These are phyloP conservation scores for Phaeophleospora eucalypticola DNA, from an alignment of 2,329 filamentous ascomycete genomes.

Conservation along the genomic window DNA sequence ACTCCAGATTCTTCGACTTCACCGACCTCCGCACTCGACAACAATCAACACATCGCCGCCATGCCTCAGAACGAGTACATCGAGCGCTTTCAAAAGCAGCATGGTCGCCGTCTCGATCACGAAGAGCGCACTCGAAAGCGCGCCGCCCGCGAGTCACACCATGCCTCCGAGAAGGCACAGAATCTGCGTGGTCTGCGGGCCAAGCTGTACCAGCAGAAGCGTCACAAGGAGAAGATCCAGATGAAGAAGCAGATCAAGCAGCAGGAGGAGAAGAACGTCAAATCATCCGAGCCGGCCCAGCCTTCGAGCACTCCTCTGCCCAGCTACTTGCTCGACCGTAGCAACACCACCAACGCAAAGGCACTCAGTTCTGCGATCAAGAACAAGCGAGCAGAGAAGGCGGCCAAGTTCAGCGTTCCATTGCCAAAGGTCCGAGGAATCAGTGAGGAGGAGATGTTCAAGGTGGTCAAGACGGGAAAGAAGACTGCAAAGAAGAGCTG, in stretches of 20 bases:
- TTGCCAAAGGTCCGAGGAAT: conserved; percentile 93
- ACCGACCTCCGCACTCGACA: background rate
- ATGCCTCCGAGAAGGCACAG: conserved; percentile 83
- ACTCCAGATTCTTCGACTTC: background rate
- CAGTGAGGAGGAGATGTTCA: conserved; percentile 95
- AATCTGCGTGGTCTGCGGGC: conserved; percentile 86
- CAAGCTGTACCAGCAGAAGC: conserved; percentile 89
- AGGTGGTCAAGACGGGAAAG: conserved; percentile 92
- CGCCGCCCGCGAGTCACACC: conserved; percentile 81
- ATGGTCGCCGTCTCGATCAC: conserved; percentile 62
- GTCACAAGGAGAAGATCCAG: conserved; percentile 96
- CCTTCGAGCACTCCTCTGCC: conserved; percentile 79
- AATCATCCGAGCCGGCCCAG: conserved; percentile 72
- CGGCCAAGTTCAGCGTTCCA: conserved; percentile 86
- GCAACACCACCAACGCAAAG: conserved; percentile 63
- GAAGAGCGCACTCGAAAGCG: conserved; percentile 88
- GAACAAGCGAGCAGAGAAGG: conserved; percentile 91
- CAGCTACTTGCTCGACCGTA: conserved; percentile 89
- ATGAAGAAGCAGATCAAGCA: conserved; percentile 93
- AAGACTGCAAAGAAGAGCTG: conserved; percentile 82
- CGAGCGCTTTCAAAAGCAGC: conserved; percentile 69
- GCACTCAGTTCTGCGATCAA: conserved; percentile 83
- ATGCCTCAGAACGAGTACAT: conserved; percentile 77
- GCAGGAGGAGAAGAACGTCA: conserved; percentile 94
- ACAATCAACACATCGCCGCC: conserved; percentile 17